Evolutionary conservation across 306 rosid species (phyloP).

Genomic region (Ammopiptanthus mongolicus): DNA sequence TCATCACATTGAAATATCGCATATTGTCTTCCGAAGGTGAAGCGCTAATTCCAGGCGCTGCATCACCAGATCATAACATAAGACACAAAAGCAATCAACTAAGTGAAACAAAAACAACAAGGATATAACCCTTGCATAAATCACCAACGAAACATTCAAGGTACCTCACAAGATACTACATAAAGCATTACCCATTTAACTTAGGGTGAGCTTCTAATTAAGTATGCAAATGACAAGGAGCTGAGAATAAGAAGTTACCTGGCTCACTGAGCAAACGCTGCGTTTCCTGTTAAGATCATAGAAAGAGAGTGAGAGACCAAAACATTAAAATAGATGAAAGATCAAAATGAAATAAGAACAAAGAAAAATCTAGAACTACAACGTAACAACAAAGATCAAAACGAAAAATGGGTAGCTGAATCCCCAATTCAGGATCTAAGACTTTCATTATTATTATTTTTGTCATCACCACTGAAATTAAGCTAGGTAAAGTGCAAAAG

Average conservation of each 20-base stretch:
- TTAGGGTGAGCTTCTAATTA: background rate
- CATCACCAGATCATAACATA: conserved; percentile 26
- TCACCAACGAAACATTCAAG: background rate
- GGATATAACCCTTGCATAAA: background rate
- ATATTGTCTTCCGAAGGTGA: conserved; percentile 96
- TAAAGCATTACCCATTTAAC: background rate
- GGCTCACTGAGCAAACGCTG: conserved; percentile 99
- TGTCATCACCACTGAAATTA: background rate
- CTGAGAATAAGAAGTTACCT: conserved; percentile 35
- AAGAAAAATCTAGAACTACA: background rate
- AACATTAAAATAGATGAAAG: background rate
- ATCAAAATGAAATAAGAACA: conserved; percentile 13
- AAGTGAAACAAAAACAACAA: background rate
- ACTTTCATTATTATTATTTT: background rate
- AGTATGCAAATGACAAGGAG: background rate
- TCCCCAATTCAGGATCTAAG: background rate
- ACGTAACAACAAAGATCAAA: conserved; percentile 1
- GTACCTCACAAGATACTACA: background rate
- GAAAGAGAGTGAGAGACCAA: background rate
- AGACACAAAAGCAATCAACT: conserved; percentile 14
- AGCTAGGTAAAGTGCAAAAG: background rate
- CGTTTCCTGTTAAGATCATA: conserved; percentile 70
- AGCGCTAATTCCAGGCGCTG: conserved; percentile 98
- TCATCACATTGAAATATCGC: conserved; percentile 97
- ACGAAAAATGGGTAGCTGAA: background rate